Evolutionary conservation across 495 filamentous ascomycete genomes (phyloP), one percentile per base, ranked within the genome.

Genomic region (Aspergillus olivimuriae): DNA sequence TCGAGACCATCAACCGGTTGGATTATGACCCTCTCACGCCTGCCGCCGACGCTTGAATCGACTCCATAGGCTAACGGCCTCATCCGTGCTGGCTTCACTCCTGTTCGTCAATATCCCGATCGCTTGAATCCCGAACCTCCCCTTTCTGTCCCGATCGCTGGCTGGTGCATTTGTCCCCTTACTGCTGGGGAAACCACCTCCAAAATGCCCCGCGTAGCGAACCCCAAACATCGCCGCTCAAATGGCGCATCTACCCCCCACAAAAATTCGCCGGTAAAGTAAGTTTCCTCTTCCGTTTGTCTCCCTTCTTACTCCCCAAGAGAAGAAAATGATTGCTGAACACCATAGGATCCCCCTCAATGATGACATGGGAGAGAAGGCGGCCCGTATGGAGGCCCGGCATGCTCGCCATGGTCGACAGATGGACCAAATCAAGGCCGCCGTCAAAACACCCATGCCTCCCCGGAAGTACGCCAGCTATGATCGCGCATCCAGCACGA

Each of bases 281-380:
- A 74, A 50, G 78, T 56, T 9, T 24, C 12, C 4, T 9, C 16
- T 14, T 23, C 26, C 4, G 0, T 28, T 3, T 23, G 14, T 7
- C 4, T 19, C 18, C 33, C 30, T 26, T 16, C 6, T 23, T 4
- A 33, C n/a, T n/a, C 2, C n/a, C 6, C 34, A 5, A 5, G 28
- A 4, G 34, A 2, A 19, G 16, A 12, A 44, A 21, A 50, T 32
- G 41, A 41, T n/a, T 46, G 50, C 49, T 49, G 31, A 53, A 34
- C n/a, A 39, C 4, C 10, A 36, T 38, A 76, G 74, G 44, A 94
- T 98, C 43, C 91, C 94, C 8, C 76, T 99, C 31, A 96, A 97
- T 65, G 92, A 99, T 76, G 92, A 99, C 68, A 79, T 80, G 47
- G 80, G 80, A 41, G 92, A 99, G 62, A 96, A 94, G 65, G 88